Evolutionary conservation across 306 rosid genomes (phyloP).

Genomic region (Sphenostylis stenocarpa): DNA sequence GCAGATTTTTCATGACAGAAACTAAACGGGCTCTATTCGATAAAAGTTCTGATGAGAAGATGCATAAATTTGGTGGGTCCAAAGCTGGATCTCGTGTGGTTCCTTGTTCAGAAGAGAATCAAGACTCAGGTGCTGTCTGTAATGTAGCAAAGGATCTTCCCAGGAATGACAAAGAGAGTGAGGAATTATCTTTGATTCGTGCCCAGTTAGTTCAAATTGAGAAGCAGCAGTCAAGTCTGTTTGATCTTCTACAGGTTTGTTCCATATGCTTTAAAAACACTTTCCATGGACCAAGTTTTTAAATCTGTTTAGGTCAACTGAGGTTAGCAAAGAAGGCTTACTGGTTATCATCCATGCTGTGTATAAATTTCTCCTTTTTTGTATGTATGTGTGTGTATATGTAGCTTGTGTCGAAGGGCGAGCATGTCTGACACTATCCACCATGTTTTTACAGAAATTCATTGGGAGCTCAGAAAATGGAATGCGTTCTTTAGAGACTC

Average conservation of each 20-base stretch:
- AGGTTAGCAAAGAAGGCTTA: not conserved
- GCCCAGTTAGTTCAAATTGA: constrained; percentile 76
- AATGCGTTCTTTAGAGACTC: constrained; percentile 71
- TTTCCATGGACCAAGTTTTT: not conserved
- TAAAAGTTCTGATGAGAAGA: constrained; percentile 56
- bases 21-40: constrained; percentile 52
- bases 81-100: constrained; percentile 79
- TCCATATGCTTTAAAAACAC: constrained; percentile 17
- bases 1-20: constrained; percentile 52
- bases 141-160: constrained; percentile 45
- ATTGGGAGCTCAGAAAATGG: constrained; percentile 86
- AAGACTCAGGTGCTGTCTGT: constrained; percentile 44
- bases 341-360: not conserved
- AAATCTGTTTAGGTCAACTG: not conserved
- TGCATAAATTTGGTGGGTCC: constrained; percentile 48
- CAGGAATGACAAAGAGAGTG: constrained; percentile 52
- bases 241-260: constrained; percentile 84
- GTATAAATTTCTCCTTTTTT: not conserved
- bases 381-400: not conserved
- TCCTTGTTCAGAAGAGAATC: constrained; percentile 61
- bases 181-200: constrained; percentile 68
- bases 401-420: not conserved
- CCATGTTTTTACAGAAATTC: constrained; percentile 53
- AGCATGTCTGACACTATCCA: not conserved
- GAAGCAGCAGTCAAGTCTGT: constrained; percentile 72